Evolutionary conservation across 106 monocot species (phyloP).

Genomic region (Amphibolis antarctica): DNA sequence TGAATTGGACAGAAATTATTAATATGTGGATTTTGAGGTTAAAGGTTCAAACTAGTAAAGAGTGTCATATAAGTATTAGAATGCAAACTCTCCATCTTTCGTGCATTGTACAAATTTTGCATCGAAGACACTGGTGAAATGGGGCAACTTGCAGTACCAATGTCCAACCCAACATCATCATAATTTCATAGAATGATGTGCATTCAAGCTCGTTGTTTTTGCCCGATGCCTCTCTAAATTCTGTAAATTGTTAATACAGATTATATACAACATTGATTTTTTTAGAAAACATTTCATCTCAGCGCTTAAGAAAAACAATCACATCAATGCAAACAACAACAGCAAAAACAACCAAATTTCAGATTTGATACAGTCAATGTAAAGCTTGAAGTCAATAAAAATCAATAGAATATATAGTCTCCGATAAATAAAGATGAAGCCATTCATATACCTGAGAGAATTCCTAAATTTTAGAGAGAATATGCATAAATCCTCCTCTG

Average conservation of each 20-base stretch:
- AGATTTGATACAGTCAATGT: not conserved
- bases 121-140: constrained; percentile 84
- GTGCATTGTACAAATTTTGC: constrained; percentile 74
- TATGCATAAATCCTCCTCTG: too few species aligned
- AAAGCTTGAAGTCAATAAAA: too few species aligned
- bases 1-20: not conserved
- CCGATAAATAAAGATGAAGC: too few species aligned
- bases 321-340: not conserved
- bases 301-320: too few species aligned
- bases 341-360: not conserved
- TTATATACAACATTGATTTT: not conserved
- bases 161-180: constrained; percentile 73
- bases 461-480: too few species aligned
- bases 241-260: not conserved
- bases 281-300: too few species aligned
- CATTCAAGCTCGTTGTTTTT: constrained; percentile 82
- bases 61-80: not conserved
- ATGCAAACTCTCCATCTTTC: constrained; percentile 73
- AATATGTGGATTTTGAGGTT: not conserved
- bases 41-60: not conserved
- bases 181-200: constrained; percentile 69
- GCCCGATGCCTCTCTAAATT: constrained; percentile 39
- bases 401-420: too few species aligned
- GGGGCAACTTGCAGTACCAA: constrained; percentile 33
- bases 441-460: too few species aligned